Conservation (phyloP, 257 asterid species). For the Solanum peruvianum region DNA sequence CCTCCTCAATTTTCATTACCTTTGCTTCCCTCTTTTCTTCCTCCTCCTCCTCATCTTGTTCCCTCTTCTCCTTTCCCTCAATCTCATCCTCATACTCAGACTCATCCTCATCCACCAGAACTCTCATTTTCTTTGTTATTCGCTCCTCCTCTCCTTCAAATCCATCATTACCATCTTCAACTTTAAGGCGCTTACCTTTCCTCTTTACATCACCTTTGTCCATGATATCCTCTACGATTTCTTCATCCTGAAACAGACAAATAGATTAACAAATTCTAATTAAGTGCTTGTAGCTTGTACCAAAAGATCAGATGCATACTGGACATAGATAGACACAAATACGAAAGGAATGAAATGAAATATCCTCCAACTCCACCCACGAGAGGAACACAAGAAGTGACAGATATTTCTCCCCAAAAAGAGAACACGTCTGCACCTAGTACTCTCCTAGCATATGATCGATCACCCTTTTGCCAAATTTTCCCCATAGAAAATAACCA, state of each 20-base stretch:
- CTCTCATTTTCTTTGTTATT: slow-evolving; percentile 2
- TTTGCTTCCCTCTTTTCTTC: slow-evolving; percentile 33
- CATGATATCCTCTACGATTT: background rate
- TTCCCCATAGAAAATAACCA: background rate
- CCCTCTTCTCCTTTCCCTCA: background rate
- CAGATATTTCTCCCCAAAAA: background rate
- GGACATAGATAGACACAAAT: background rate
- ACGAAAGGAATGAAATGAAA: background rate
- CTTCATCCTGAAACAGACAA: background rate
- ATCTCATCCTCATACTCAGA: slow-evolving; percentile 6
- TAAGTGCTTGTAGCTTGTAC: background rate
- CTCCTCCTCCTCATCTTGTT: slow-evolving; percentile 26
- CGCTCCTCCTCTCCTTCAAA: slow-evolving; percentile 7
- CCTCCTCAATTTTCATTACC: slow-evolving; percentile 34
- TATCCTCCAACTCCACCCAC: background rate
- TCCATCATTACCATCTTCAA: background rate
- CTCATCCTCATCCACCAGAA: background rate
- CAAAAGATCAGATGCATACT: background rate
- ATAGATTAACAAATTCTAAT: background rate
- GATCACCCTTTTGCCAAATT: background rate
- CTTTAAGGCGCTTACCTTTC: background rate
- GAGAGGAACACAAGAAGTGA: background rate
- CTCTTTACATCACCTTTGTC: background rate
- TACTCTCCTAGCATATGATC: background rate
- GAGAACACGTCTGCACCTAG: background rate